Base-by-base conservation (phyloP, 805 yeast species). In the Myxozyma neglecta region DNA sequence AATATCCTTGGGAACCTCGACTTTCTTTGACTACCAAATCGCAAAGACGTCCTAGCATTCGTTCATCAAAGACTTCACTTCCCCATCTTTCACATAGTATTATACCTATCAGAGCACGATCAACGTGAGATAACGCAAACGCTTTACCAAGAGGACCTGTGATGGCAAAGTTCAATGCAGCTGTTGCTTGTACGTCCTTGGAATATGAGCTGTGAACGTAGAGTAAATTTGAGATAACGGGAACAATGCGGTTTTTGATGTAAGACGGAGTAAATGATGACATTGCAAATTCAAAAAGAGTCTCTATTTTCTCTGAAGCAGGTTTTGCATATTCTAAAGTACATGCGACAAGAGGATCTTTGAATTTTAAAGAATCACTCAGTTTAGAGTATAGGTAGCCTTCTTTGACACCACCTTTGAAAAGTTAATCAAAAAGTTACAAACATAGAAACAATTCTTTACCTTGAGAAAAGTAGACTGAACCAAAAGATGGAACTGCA, bases 51-150 rank as follows among this genome's bases (percentile, higher is more conserved):
- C 53, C 60, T 4, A 49, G 45, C 3, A 42, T 42, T 6, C 53
- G 51, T 32, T 60, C 64, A 37, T 62, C 65, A 53, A 56, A 63
- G 10, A 87, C 76, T 64, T 86, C 90, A 3, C 88, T 90, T 40
- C 93, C 93, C 93, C 93, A 88, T 66, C 94, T 77, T 68, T 87
- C 89, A 74, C 90, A 85, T 32, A 88, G 75, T 1, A 90, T 89
- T 36, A 88, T 80, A 0, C 93, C 93, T 11, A 87, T 80, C 52
- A 88, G 74, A 0, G 90, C 90, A 58, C 92, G 76, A 1, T 84
- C 84, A 66, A 85, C 80, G 71, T 88, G 93, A 1, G 90, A 83
- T 50, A 88, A 73, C 6, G 93, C 94, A 71, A 87, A 90, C 3
- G 87, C 81, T 0, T 91, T 90, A 0, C 92, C 86, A 56, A 88